Evolutionary conservation across 257 asterid species (phyloP), one percentile per base, ranked within the genome.

Genomic region (Gentiana straminea): DNA sequence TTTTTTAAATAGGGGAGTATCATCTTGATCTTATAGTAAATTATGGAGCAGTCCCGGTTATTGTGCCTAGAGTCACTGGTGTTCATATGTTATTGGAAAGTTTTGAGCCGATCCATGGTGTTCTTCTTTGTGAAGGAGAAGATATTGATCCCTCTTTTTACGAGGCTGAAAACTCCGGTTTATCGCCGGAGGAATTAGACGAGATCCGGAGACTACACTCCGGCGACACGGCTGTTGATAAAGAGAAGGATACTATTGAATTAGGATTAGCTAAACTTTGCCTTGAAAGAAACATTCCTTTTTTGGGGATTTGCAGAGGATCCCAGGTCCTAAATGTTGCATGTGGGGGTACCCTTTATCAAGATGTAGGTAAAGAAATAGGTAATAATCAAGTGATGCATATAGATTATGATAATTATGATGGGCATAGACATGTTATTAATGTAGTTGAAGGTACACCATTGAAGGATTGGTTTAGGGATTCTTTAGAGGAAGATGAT

Each of bases 251-350:
- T 64, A 73, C 86, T 0, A 88, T 88, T 35, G 97, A 88, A 58
- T 63, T 88, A 5, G 65, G 84, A 24, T 77, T 88, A 0, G 97
- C 97, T 2, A 85, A 77, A 8, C 84, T 85, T 50, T 88, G 97
- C 69, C 77, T 85, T 10, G 90, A 88, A 51, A 73, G 97, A 39
- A 88, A 88, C 71, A 85, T 88, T 3, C 97, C 97, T 1, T 88
- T 79, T 63, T 52, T 88, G 36, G 97, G 97, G 9, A 88, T 88
- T 55, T 88, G 97, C 79, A 62, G 97, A 36, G 97, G 97, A 1
- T 85, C 95, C 3, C 97, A 88, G 58, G 82, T 88, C 53, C 78
- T 88, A 0, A 88, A 88, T 49, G 97, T 88, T 33, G 97, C 97
- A 1, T 81, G 84, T 62, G 97, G 95, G 13, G 97, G 97, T 13